Percentiles rank a stretch among this genome's conserved stretches.
These are phyloP conservation scores for Rhodotorula sphaerocarpa DNA, from an alignment of 768 basidiomycete species.

Conservation along the genomic window DNA sequence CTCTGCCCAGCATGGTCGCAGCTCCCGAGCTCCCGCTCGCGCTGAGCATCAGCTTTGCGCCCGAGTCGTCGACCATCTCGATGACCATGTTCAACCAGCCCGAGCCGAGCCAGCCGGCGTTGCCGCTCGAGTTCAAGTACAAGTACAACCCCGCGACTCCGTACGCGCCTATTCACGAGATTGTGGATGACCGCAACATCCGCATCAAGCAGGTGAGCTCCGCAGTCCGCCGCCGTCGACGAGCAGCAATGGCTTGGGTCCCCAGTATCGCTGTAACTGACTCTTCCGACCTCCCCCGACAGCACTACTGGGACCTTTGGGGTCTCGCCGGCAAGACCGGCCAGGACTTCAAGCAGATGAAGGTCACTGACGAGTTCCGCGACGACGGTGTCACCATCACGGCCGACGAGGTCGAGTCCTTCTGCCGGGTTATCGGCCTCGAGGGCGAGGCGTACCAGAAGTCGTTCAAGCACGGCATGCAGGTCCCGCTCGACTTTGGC, in stretches of 20 bases:
- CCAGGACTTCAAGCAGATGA: slow-evolving; percentile 64
- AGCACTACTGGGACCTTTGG: slow-evolving; percentile 98
- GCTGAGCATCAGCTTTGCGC: slow-evolving; percentile 35
- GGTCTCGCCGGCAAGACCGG: slow-evolving; percentile 62
- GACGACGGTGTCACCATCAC: slow-evolving; percentile 74
- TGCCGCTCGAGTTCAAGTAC: slow-evolving; percentile 76
- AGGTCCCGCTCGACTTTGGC: slow-evolving; percentile 97
- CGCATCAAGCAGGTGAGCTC: slow-evolving; percentile 61
- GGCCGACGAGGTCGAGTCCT: slow-evolving; percentile 67
- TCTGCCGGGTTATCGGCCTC: slow-evolving; percentile 89
- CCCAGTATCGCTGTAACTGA: too few species aligned
- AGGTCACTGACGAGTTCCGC: slow-evolving; percentile 70
- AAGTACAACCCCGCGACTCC: slow-evolving; percentile 78
- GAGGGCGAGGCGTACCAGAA: slow-evolving; percentile 83
- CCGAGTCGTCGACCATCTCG: slow-evolving; percentile 31
- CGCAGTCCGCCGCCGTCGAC: not conserved
- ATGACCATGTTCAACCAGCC: slow-evolving; percentile 36
- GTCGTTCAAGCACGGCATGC: slow-evolving; percentile 57
- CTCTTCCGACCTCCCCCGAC: not conserved
- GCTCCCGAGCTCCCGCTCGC: slow-evolving; percentile 32
- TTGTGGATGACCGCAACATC: slow-evolving; percentile 69
- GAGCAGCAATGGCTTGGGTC: too few species aligned
- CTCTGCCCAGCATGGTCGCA: slow-evolving; percentile 21
- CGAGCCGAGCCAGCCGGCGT: slow-evolving; percentile 44
- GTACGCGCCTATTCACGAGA: slow-evolving; percentile 81